Percentiles rank a stretch among this genome's conserved stretches.
These are phyloP conservation scores for Colletotrichum horii DNA, from an alignment of 2,329 filamentous ascomycete genomes.

Conservation along the genomic window DNA sequence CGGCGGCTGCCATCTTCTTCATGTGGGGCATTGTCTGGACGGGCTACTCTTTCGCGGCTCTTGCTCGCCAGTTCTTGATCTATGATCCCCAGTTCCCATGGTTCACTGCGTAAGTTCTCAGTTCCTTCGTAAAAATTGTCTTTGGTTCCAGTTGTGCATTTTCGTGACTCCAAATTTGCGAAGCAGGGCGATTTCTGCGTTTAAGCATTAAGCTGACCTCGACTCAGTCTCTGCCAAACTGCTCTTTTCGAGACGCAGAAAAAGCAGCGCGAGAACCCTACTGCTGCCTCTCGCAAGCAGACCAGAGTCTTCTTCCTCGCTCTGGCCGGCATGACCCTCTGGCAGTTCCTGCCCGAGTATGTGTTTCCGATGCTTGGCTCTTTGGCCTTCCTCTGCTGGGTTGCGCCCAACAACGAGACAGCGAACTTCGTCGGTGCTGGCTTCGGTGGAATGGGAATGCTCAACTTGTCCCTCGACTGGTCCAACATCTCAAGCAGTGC, in stretches of 20 bases:
- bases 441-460: conserved; percentile 60
- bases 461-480: conserved; percentile 65
- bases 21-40: conserved; percentile 63
- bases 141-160: background rate
- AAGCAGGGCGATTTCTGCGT: background rate
- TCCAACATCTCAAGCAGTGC: conserved; percentile 44
- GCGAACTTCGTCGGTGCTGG: conserved; percentile 68
- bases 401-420: conserved; percentile 61
- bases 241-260: conserved; percentile 63
- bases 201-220: background rate
- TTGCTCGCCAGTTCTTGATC: conserved; percentile 61
- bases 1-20: conserved; percentile 62
- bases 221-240: conserved; percentile 50
- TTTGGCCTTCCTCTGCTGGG: conserved; percentile 63
- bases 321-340: conserved; percentile 51
- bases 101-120: conserved; percentile 2
- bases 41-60: conserved; percentile 63
- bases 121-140: too few relatives aligned
- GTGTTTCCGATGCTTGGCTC: conserved; percentile 17
- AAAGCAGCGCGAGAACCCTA: conserved; percentile 55
- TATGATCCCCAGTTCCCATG: conserved; percentile 56
- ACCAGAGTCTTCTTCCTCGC: conserved; percentile 62
- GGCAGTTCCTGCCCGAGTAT: conserved; percentile 17
- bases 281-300: conserved; percentile 53
- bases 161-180: background rate